These are phyloP conservation scores for Dillenia turbinata DNA, from an alignment of 164 flowering plant genomes.

Conservation along the genomic window DNA sequence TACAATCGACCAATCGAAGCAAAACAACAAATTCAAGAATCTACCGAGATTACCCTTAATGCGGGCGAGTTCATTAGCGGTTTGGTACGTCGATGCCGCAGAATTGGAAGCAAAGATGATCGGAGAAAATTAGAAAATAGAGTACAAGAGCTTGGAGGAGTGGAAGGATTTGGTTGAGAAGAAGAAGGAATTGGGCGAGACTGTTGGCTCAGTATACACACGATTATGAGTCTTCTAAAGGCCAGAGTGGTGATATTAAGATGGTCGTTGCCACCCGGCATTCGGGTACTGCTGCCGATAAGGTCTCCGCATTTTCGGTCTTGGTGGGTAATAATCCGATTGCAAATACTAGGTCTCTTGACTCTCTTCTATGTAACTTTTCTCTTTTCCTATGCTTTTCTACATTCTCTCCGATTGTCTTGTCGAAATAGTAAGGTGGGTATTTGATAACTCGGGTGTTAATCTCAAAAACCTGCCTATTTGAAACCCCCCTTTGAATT, in stretches of 20 bases:
- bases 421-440: background rate
- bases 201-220: slow-evolving; percentile 63
- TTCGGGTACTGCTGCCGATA: slow-evolving; percentile 88
- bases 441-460: background rate
- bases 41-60: slow-evolving; percentile 73
- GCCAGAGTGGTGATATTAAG: slow-evolving; percentile 76
- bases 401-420: background rate
- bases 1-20: slow-evolving; percentile 3
- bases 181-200: slow-evolving; percentile 80
- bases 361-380: slow-evolving; percentile 68
- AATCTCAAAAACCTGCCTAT: no score
- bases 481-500: no score
- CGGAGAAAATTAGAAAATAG: slow-evolving; percentile 40
- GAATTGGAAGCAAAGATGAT: slow-evolving; percentile 67
- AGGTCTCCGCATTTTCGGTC: slow-evolving; percentile 78
- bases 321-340: slow-evolving; percentile 86
- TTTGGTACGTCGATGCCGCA: slow-evolving; percentile 66
- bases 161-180: slow-evolving; percentile 56
- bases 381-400: background rate
- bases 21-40: slow-evolving; percentile 39
- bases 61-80: slow-evolving; percentile 50
- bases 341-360: slow-evolving; percentile 80
- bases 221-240: slow-evolving; percentile 66
- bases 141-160: slow-evolving; percentile 35
- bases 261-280: slow-evolving; percentile 72